phyloP scores from a whole-genome alignment of 2,329 filamentous ascomycete species.

The Penicillium sp. region DNA sequence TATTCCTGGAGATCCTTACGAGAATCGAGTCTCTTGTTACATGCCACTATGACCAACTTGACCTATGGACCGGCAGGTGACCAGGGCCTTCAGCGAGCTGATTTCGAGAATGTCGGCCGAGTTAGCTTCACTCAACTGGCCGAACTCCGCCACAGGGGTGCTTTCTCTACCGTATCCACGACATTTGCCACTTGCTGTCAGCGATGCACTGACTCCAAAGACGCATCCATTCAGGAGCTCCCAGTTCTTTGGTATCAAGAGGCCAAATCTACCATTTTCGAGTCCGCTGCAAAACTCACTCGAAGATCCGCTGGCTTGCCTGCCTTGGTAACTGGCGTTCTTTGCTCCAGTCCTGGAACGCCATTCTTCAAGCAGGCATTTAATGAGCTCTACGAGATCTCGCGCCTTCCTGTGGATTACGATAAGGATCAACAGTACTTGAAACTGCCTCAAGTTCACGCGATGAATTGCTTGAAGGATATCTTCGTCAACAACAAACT shows the following conservation, averaged over 20 bases:
- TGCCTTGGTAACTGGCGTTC: slow-evolving; percentile 76
- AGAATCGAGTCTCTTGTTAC: slow-evolving; percentile 79
- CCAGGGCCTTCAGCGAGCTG: slow-evolving; percentile 51
- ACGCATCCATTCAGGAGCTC: slow-evolving; percentile 46
- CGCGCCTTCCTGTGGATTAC: slow-evolving; percentile 33
- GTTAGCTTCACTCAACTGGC: slow-evolving; percentile 81
- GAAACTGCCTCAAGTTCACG: slow-evolving; percentile 85
- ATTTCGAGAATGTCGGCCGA: slow-evolving; percentile 67
- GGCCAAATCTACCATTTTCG: slow-evolving; percentile 68
- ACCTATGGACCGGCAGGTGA: slow-evolving; percentile 48
- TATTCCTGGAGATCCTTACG: slow-evolving; percentile 96
- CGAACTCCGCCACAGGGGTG: slow-evolving; percentile 81
- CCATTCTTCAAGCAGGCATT: slow-evolving; percentile 44
- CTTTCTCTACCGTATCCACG: slow-evolving; percentile 87
- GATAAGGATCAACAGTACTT: slow-evolving; percentile 41
- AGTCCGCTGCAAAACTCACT: slow-evolving; percentile 76
- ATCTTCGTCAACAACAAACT: slow-evolving; percentile 83
- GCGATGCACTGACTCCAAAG: slow-evolving; percentile 55
- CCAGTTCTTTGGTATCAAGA: slow-evolving; percentile 69
- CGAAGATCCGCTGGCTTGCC: slow-evolving; percentile 90
- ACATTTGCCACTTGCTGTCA: slow-evolving; percentile 83
- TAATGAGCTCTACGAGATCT: slow-evolving; percentile 41
- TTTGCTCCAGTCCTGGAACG: slow-evolving; percentile 60
- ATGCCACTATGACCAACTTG: slow-evolving; percentile 58
- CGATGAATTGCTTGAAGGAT: slow-evolving; percentile 89